Conservation (phyloP, 208 protist species). For the Herpetomonas muscarum region DNA sequence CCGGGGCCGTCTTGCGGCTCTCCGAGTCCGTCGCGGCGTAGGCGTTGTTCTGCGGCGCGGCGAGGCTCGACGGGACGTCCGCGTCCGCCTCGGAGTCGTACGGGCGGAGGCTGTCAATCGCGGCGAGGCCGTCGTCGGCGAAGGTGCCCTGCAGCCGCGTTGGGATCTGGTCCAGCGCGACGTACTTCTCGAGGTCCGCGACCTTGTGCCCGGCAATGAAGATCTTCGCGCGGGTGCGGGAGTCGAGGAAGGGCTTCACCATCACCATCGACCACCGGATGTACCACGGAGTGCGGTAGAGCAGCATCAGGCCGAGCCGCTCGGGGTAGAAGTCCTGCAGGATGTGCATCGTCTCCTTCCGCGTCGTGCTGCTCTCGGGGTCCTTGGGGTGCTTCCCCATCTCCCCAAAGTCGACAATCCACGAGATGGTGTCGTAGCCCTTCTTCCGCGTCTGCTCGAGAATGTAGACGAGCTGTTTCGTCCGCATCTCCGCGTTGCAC, state of each 20-base stretch:
- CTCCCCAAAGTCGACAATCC: constrained; percentile 61
- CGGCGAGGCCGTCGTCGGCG: background rate
- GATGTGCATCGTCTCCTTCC: constrained; percentile 58
- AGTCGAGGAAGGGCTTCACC: constrained; percentile 51
- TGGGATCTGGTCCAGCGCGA: constrained; percentile 34
- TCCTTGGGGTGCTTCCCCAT: constrained; percentile 53
- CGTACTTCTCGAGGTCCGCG: constrained; percentile 37
- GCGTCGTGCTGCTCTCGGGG: constrained; percentile 25
- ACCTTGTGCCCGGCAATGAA: constrained; percentile 28
- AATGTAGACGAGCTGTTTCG: constrained; percentile 58
- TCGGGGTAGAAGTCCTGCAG: constrained; percentile 73
- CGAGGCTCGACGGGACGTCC: background rate
- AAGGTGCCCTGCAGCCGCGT: constrained; percentile 26
- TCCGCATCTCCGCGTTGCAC: constrained; percentile 38
- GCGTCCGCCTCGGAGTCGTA: background rate
- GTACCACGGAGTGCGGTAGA: constrained; percentile 68
- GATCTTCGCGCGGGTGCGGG: constrained; percentile 35
- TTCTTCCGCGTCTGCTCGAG: constrained; percentile 53
- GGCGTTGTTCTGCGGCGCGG: background rate
- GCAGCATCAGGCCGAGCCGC: constrained; percentile 38
- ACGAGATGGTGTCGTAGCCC: constrained; percentile 59
- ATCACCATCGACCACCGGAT: constrained; percentile 27
- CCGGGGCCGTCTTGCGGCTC: no score
- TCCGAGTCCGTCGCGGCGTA: no score
- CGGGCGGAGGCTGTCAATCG: background rate